Evolutionary conservation across 2,329 filamentous ascomycete species (phyloP).

Genomic region (Rhinocladiella mackenziei): DNA sequence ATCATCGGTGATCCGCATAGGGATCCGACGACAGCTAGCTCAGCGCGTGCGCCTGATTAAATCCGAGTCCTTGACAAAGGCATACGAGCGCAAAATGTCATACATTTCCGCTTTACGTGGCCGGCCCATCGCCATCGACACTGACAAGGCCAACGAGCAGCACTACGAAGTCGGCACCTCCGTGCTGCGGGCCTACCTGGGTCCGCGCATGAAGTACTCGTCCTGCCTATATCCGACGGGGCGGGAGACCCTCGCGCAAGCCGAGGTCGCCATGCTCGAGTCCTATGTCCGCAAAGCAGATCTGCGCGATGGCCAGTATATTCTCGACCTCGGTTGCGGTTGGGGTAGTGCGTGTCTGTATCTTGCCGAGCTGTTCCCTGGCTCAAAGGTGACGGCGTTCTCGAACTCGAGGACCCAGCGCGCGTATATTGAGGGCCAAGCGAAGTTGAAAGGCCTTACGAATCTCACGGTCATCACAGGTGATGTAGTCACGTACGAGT

Average conservation of each 20-base stretch:
- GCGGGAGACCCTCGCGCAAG: slow-evolving; percentile 59
- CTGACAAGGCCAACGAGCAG: slow-evolving; percentile 61
- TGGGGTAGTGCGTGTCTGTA: slow-evolving; percentile 39
- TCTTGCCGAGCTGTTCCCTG: slow-evolving; percentile 62
- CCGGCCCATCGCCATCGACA: slow-evolving; percentile 65
- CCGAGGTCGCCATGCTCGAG: slow-evolving; percentile 63
- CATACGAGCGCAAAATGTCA: slow-evolving; percentile 58
- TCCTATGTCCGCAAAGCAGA: slow-evolving; percentile 59
- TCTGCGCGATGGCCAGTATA: slow-evolving; percentile 56
- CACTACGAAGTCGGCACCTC: slow-evolving; percentile 70
- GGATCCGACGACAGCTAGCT: slow-evolving; percentile 63
- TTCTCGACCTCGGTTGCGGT: slow-evolving; percentile 58
- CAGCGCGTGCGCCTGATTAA: slow-evolving; percentile 56
- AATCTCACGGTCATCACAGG: slow-evolving; percentile 65
- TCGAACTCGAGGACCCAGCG: slow-evolving; percentile 68
- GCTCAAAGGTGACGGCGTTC: slow-evolving; percentile 61
- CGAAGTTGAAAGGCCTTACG: slow-evolving; percentile 51
- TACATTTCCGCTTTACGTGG: slow-evolving; percentile 58
- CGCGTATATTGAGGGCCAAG: slow-evolving; percentile 60
- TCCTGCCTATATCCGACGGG: slow-evolving; percentile 62
- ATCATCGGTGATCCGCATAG: slow-evolving; percentile 58
- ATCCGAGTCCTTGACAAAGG: slow-evolving; percentile 50
- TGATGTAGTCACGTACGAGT: slow-evolving; percentile 63
- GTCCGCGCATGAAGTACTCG: slow-evolving; percentile 70
- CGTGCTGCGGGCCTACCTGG: slow-evolving; percentile 58